phyloP scores from a whole-genome alignment of 2,329 filamentous ascomycete genomes.

The Scortechinia acanthostroma region DNA sequence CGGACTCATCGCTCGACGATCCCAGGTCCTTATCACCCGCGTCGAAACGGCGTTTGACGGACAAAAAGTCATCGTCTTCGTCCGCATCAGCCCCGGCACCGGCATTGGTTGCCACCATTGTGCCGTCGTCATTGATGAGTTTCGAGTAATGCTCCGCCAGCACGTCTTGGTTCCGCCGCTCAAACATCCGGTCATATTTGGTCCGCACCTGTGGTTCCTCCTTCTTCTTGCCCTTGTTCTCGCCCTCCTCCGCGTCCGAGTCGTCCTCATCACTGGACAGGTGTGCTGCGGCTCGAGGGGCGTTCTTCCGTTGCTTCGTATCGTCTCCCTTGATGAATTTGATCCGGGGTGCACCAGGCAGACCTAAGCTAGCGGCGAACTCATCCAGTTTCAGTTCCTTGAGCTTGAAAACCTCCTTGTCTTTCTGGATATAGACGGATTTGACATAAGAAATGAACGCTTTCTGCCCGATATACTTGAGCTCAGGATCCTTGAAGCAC shows the following conservation, averaged over 20 bases:
- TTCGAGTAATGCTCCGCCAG: conserved; percentile 90
- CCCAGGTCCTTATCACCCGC: conserved; percentile 46
- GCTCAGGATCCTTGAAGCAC: conserved; percentile 87
- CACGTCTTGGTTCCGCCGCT: conserved; percentile 90
- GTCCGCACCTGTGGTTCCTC: conserved; percentile 74
- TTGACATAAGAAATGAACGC: conserved; percentile 86
- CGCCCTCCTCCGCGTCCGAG: conserved; percentile 35
- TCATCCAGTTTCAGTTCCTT: conserved; percentile 78
- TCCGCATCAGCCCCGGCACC: conserved; percentile 39
- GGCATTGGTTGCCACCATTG: conserved; percentile 10
- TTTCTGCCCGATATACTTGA: conserved; percentile 94
- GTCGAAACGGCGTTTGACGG: conserved; percentile 79
- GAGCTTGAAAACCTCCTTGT: conserved; percentile 85
- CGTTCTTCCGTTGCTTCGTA: conserved; percentile 80
- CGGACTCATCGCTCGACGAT: conserved; percentile 24
- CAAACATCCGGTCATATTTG: conserved; percentile 97
- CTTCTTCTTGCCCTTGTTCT: conserved; percentile 40
- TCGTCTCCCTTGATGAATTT: conserved; percentile 88
- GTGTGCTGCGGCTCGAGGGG: conserved; percentile 49
- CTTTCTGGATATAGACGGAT: conserved; percentile 79
- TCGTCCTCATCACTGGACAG: conserved; percentile 55
- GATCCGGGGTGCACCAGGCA: conserved; percentile 86
- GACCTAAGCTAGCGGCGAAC: conserved; percentile 75
- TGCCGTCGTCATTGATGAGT: conserved; percentile 59
- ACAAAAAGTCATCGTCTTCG: conserved; percentile 75